A percentile compares a stretch with the other conserved stretches of the same genome.
These are phyloP conservation scores for Coccomyxa subellipsoidea DNA, from an alignment of 163 green algal genomes.

Conservation along the genomic window DNA sequence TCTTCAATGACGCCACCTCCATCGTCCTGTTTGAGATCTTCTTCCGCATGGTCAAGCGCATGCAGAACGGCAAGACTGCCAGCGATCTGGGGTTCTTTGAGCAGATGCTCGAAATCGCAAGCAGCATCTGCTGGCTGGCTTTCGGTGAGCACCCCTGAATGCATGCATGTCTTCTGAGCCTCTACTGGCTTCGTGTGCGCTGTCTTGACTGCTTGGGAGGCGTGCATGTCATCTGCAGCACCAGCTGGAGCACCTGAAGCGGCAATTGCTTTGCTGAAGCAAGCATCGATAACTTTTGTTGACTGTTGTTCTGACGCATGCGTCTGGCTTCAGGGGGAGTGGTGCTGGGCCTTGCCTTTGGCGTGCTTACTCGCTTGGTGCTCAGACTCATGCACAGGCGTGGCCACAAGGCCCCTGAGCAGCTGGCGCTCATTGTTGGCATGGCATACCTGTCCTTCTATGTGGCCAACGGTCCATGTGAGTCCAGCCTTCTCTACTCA, in stretches of 20 bases:
- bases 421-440: constrained; percentile 58
- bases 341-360: constrained; percentile 39
- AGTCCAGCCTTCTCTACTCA: neutral
- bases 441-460: constrained; percentile 70
- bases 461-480: constrained; percentile 31
- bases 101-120: constrained; percentile 18
- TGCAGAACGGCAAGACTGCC: constrained; percentile 11
- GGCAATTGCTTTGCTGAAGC: neutral
- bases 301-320: no score
- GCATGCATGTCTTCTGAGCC: no score
- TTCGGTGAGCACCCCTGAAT: neutral
- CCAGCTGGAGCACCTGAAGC: neutral
- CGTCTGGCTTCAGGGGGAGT: constrained; percentile 36
- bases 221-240: no score
- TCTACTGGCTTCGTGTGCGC: no score
- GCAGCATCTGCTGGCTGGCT: constrained; percentile 21
- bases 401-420: constrained; percentile 28
- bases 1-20: constrained; percentile 72
- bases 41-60: constrained; percentile 27
- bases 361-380: constrained; percentile 28
- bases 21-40: constrained; percentile 67
- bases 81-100: neutral
- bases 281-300: no score
- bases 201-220: no score
- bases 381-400: constrained; percentile 38